Conservation (phyloP, 2,329 filamentous ascomycete genomes). For the Ambrosiella beaveri region DNA sequence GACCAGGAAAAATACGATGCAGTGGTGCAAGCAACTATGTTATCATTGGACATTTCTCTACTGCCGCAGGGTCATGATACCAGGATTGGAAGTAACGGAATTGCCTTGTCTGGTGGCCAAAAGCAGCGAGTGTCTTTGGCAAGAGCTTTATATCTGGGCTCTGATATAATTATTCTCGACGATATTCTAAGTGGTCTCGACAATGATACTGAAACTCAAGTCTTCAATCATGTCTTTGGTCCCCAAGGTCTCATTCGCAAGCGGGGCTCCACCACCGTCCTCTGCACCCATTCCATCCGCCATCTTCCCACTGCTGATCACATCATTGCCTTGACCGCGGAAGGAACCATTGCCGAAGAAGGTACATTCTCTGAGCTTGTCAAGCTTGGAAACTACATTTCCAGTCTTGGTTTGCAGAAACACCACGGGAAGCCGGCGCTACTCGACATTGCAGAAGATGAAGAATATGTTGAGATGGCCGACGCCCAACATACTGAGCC, state of each 20-base stretch:
- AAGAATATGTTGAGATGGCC: background rate
- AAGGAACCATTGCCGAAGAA: conserved; percentile 28
- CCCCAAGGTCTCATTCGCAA: conserved; percentile 23
- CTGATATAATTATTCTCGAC: conserved; percentile 26
- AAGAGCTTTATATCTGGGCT: conserved; percentile 26
- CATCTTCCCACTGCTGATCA: conserved; percentile 25
- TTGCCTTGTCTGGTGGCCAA: conserved; percentile 28
- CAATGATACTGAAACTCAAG: conserved; percentile 24
- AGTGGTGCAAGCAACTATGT: conserved; percentile 21
- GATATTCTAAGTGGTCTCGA: conserved; percentile 29
- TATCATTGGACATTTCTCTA: conserved; percentile 19
- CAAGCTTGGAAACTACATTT: conserved; percentile 22
- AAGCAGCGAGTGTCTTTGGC: conserved; percentile 24
- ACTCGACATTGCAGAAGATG: background rate
- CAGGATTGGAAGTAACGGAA: conserved; percentile 24
- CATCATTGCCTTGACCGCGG: conserved; percentile 27
- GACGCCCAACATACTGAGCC: background rate
- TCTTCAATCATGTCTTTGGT: conserved; percentile 28
- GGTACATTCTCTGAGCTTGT: conserved; percentile 18
- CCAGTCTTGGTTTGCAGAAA: conserved; percentile 21
- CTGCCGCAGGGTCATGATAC: conserved; percentile 23
- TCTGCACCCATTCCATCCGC: conserved; percentile 22
- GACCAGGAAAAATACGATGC: conserved; percentile 20
- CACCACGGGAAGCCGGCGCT: background rate
- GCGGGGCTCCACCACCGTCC: conserved; percentile 24